phyloP scores from a whole-genome alignment of 306 rosid species.

The Hippophae tibetana region DNA sequence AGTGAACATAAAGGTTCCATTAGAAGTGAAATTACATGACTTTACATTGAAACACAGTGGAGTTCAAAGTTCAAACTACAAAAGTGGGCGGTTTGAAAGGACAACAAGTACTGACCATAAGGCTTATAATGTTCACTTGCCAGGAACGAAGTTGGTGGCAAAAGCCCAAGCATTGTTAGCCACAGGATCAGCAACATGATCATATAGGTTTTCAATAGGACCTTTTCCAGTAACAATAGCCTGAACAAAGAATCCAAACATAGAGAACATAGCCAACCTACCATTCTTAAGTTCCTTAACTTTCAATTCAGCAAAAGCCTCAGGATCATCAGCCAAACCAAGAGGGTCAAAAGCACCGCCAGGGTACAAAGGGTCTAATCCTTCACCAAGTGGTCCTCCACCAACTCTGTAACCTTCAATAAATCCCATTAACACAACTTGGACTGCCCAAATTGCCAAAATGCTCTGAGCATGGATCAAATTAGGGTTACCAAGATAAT shows the following conservation, averaged over 20 bases:
- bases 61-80: too few species aligned
- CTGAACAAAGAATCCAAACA: constrained; percentile 94
- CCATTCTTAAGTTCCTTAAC: constrained; percentile 87
- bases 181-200: constrained; percentile 84
- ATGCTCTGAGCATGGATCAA: constrained; percentile 91
- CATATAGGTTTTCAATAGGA: constrained; percentile 70
- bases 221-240: constrained; percentile 95
- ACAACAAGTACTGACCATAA: too few species aligned
- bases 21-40: too few species aligned
- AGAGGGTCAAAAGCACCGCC: constrained; percentile 97
- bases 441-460: constrained; percentile 84
- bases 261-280: constrained; percentile 78
- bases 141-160: constrained; percentile 91
- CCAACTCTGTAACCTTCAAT: constrained; percentile 90
- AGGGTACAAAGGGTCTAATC: constrained; percentile 89
- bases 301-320: constrained; percentile 93
- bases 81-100: too few species aligned
- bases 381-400: constrained; percentile 98
- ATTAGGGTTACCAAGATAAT: constrained; percentile 94
- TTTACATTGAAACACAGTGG: too few species aligned
- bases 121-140: constrained; percentile 36
- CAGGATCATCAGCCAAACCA: constrained; percentile 92
- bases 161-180: constrained; percentile 93
- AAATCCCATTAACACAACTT: constrained; percentile 94
- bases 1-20: too few species aligned